Evolutionary conservation across 495 filamentous ascomycete genomes (phyloP), one percentile per base, ranked within the genome.

Genomic region (Daldinia concentrica): DNA sequence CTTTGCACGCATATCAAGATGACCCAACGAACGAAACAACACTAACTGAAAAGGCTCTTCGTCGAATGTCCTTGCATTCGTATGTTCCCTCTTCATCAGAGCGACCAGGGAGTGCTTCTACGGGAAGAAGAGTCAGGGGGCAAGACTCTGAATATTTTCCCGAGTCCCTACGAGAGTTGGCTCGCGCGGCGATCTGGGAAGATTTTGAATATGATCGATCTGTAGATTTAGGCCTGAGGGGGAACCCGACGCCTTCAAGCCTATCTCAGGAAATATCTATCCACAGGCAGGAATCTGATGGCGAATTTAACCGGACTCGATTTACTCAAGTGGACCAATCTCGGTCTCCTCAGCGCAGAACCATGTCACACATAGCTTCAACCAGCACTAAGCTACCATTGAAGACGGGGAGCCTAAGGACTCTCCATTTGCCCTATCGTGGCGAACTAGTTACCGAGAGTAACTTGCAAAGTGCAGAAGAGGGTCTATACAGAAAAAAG

Each of bases 351-450:
- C 58, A 62, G n/a, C 75, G 60, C 6, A 66, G 58, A 64, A 66
- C 69, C 11, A 52, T 37, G 51, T 68, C 74, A 30, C 58, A 74
- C 17, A 27, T 61, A 32, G 71, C 62, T 43, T 29, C 57, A 15
- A 65, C 66, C 19, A 43, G 45, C 27, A 36, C 57, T 27, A 68
- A 65, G 50, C 36, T 30, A n/a, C 60, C 75, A 3, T 75, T 69
- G 27, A 77, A 72, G 62, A 71, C 73, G 14, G 73, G 77, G 34
- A 80, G 75, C 39, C 34, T 76, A 14, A 76, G 78, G 14, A 72
- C 68, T 15, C 58, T 80, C n/a, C 76, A 74, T 27, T 70, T 73
- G 5, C 8, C 54, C 9, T 59, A 17, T 26, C 64, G 55, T 14
- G 66, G 43, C 0, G 68, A 67, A 6, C 9, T 54, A 14, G 19